These are phyloP conservation scores for Solanum clarkiae DNA, from an alignment of 257 asterid species.

Conservation along the genomic window DNA sequence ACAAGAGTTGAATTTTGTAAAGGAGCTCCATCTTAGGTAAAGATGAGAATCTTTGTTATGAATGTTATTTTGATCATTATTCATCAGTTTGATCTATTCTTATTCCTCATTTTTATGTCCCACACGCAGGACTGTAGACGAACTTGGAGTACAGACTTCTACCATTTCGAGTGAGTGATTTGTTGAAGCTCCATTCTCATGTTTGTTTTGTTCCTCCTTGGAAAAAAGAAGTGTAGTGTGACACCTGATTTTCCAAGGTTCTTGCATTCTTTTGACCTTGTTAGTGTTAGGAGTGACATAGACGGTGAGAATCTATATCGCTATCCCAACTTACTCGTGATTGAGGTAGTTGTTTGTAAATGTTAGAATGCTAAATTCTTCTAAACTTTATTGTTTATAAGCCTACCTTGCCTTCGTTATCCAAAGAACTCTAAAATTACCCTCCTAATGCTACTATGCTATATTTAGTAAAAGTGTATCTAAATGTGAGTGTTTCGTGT, in stretches of 20 bases:
- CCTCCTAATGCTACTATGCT: background rate
- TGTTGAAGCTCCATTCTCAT: background rate
- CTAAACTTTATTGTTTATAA: background rate
- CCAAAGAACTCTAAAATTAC: background rate
- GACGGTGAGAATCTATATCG: background rate
- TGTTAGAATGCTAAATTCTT: background rate
- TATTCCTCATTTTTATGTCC: background rate
- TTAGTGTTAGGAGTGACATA: background rate
- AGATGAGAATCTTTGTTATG: background rate
- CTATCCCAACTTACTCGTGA: background rate
- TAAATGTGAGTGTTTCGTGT: background rate
- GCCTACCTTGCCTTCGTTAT: background rate
- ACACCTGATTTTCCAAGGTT: background rate
- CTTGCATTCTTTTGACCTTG: background rate
- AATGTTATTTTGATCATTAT: background rate
- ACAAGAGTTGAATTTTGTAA: constrained; percentile 48
- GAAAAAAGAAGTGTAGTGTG: background rate
- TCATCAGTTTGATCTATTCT: background rate
- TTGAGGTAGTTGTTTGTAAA: background rate
- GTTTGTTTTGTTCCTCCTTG: background rate
- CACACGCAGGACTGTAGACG: constrained; percentile 44
- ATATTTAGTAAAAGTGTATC: background rate
- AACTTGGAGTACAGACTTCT: constrained; percentile 61
- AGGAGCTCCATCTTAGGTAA: constrained; percentile 66
- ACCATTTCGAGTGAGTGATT: constrained; percentile 48